Evolutionary conservation across 306 rosid genomes (phyloP), one percentile per base, ranked within the genome.

Genomic region (Vicia faba): DNA sequence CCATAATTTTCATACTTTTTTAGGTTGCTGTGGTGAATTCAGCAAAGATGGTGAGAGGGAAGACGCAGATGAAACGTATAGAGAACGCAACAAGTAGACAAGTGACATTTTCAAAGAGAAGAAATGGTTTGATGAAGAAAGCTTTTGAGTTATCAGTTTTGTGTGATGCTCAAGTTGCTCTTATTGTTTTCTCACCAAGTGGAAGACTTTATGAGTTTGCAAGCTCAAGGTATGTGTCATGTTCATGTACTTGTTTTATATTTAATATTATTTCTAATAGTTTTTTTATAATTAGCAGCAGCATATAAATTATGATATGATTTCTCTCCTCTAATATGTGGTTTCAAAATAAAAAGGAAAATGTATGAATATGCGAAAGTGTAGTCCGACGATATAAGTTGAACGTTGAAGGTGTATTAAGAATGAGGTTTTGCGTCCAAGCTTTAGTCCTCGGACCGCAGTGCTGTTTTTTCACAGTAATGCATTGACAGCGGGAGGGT

Each of bases 21-120:
- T 39, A 7, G 2, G 3, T 25, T 48, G 0, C 4, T 4, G 3
- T 54, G 18, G 8, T 23, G 16, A 12, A 25, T 11, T 51, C 1
- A 44, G 49, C 5, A 50, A 50, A 29, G 35, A 92, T 92, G 98
- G 98, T 87, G 79, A 80, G 98, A 78, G 98, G 98, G 1, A 92
- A 92, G 81, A 92, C 98, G 23, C 89, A 92, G 78, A 75, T 92
- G 92, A 80, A 81, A 80, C 80, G 89, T 57, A 92, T 89, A 75
- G 98, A 89, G 74, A 89, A 92, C 73, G 83, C 95, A n/a, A 89
- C 98, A n/a, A 92, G 91, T 73, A 71, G 98, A 6, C 96, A 92
- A 44, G 98, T 92, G 0, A 89, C 98, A 8, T 92, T 92, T 72
- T 92, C 92, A 13, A 92, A 92, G 83, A 61, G 98, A 19, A 73